Percentiles rank a stretch among this genome's conserved stretches.
These are phyloP conservation scores for Fusarium falciforme DNA, from an alignment of 2,329 filamentous ascomycete species.

Conservation along the genomic window DNA sequence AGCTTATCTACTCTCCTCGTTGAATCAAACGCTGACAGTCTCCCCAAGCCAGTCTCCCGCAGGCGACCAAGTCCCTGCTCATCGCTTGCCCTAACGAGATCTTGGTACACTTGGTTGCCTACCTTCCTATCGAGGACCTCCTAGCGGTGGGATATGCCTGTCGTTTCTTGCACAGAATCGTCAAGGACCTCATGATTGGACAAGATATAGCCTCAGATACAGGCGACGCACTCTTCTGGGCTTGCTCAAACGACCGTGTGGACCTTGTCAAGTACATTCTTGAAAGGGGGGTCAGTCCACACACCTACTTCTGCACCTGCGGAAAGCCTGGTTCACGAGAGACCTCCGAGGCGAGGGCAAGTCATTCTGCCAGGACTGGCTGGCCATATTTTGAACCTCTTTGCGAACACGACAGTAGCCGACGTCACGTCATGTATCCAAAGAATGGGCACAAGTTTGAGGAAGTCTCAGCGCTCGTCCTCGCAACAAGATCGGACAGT, in stretches of 20 bases:
- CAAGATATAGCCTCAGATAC: not conserved
- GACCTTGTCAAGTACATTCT: not conserved
- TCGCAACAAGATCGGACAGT: not conserved
- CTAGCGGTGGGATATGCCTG: not conserved
- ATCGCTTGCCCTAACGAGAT: not conserved
- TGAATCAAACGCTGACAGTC: not conserved
- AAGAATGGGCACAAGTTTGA: not conserved
- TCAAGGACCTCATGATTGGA: not conserved
- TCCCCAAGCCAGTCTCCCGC: not conserved
- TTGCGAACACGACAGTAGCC: not conserved
- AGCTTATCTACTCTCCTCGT: not conserved
- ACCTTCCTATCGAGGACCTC: not conserved
- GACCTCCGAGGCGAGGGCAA: not conserved
- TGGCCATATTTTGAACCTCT: not conserved
- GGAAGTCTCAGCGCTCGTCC: not conserved
- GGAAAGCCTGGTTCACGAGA: not conserved
- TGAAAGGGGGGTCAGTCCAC: not conserved
- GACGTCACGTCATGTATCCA: not conserved
- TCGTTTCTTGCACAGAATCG: not conserved
- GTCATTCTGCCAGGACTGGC: not conserved
- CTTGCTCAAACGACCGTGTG: not conserved
- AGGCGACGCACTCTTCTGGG: not conserved
- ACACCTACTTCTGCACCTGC: not conserved
- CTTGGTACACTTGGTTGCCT: not conserved
- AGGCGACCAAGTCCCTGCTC: not conserved